phyloP scores from a whole-genome alignment of 768 basidiomycete species.

The Pleurotus pulmonarius region DNA sequence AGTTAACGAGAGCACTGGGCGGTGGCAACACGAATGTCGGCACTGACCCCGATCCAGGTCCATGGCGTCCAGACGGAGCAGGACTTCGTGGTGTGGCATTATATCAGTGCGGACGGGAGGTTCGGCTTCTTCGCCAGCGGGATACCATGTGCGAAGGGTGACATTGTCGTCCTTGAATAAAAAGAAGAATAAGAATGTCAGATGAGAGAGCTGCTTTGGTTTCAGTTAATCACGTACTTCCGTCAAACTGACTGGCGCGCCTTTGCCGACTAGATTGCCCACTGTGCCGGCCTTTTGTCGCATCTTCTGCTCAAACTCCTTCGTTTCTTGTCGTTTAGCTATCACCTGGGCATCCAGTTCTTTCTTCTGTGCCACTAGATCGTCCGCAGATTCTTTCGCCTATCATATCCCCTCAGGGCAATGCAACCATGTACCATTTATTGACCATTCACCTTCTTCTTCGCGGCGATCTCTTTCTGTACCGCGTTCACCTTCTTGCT shows the following conservation, averaged over 20 bases:
- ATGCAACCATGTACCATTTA: not conserved
- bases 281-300: conserved; percentile 74
- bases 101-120: conserved; percentile 73
- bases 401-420: conserved; percentile 22
- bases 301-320: conserved; percentile 76
- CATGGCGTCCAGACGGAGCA: conserved; percentile 90
- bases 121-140: conserved; percentile 68
- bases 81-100: conserved; percentile 96
- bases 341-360: conserved; percentile 80
- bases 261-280: conserved; percentile 90
- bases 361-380: conserved; percentile 81
- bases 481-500: conserved; percentile 84
- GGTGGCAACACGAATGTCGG: not conserved
- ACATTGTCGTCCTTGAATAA: conserved; percentile 80
- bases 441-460: conserved; percentile 71
- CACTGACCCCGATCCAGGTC: conserved; percentile 90
- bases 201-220: too few species aligned
- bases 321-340: conserved; percentile 70
- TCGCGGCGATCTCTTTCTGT: conserved; percentile 91
- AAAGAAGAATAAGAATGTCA: too few species aligned
- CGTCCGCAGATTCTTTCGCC: conserved; percentile 91
- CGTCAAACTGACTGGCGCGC: conserved; percentile 79
- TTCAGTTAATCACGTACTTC: conserved; percentile 54
- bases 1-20: not conserved
- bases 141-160: conserved; percentile 81